Conservation (phyloP, 331 rosid genomes). For the Telfairia occidentalis region DNA sequence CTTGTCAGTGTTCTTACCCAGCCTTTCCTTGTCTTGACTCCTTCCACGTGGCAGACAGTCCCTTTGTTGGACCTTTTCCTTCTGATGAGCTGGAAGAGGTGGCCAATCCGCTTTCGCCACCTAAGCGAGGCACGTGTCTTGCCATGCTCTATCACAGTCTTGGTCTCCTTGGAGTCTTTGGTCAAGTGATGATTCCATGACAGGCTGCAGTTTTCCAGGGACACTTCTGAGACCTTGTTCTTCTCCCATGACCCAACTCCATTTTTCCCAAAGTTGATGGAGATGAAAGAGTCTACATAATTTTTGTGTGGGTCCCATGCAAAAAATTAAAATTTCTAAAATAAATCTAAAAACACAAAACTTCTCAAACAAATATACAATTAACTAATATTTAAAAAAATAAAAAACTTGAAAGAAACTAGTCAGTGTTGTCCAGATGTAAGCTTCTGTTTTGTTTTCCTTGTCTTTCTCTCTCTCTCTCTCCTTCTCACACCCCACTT, state of each 20-base stretch:
- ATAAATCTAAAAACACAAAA: not conserved
- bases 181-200: conserved; percentile 39
- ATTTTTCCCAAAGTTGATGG: conserved; percentile 85
- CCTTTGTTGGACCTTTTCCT: conserved; percentile 69
- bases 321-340: not conserved
- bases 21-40: conserved; percentile 68
- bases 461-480: not conserved
- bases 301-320: not conserved
- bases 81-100: conserved; percentile 67
- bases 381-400: not conserved
- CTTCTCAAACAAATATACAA: not conserved
- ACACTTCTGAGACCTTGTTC: conserved; percentile 53
- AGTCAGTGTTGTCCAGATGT: conserved; percentile 6
- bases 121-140: conserved; percentile 53
- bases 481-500: not conserved
- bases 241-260: conserved; percentile 93
- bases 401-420: not conserved
- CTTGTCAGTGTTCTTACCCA: conserved; percentile 83
- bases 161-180: conserved; percentile 33
- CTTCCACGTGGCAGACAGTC: conserved; percentile 65
- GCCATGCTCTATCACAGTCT: conserved; percentile 81
- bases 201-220: conserved; percentile 46
- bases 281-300: conserved; percentile 76
- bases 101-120: conserved; percentile 92
- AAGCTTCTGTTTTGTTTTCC: conserved; percentile 6